phyloP scores from a whole-genome alignment of 805 yeast species.

The Blastobotrys attinorum region DNA sequence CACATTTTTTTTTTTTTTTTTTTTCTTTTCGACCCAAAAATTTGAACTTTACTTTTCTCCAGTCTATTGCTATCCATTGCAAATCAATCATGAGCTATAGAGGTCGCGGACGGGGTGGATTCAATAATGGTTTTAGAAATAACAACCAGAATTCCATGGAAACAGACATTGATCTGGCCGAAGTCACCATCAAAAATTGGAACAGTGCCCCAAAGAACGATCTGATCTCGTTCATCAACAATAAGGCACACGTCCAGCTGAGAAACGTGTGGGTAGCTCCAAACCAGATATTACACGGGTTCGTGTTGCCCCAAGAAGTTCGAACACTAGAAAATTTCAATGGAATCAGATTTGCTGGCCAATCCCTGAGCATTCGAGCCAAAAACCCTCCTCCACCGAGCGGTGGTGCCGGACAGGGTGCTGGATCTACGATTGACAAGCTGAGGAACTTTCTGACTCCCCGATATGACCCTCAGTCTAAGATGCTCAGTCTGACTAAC shows the following conservation, averaged over 20 bases:
- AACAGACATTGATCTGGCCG: constrained; percentile 22
- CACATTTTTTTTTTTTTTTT: no score
- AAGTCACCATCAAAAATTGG: constrained; percentile 72
- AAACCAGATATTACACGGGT: constrained; percentile 46
- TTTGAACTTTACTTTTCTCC: no score
- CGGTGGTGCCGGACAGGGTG: constrained; percentile 1
- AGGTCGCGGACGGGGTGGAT: constrained; percentile 13
- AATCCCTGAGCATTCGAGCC: constrained; percentile 39
- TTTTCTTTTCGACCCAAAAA: no score
- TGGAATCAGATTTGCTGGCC: constrained; percentile 81
- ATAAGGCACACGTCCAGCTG: constrained; percentile 55
- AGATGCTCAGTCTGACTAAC: constrained; percentile 60
- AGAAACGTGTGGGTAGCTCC: constrained; percentile 47
- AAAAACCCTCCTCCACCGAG: constrained; percentile 10
- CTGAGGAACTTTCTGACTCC: constrained; percentile 52
- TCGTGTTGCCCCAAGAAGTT: constrained; percentile 52
- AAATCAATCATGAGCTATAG: no score
- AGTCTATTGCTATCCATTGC: no score
- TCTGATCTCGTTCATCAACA: constrained; percentile 55
- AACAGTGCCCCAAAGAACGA: constrained; percentile 68
- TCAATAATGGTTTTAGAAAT: constrained; percentile 6
- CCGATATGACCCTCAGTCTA: constrained; percentile 57
- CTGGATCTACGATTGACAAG: constrained; percentile 46
- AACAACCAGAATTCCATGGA: neutral
- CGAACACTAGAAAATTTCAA: constrained; percentile 49